Percentiles rank a stretch among this genome's conserved stretches.
Evolutionary conservation across 1,284 basidiomycete species (phyloP).

Genomic region (Naganishia sp.): DNA sequence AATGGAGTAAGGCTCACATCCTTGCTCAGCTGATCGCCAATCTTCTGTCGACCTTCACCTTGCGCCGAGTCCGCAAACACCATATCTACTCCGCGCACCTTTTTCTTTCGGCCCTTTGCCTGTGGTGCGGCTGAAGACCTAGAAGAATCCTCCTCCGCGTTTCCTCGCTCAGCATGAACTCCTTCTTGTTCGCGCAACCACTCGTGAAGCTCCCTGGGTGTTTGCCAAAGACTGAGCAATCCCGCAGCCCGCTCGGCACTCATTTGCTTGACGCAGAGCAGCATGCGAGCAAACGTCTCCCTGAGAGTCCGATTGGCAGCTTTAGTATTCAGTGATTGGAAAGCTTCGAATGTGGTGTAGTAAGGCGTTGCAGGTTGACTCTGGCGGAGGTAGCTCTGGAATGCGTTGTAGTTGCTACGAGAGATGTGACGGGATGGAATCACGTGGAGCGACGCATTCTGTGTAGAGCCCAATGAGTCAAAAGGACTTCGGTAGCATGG

Average conservation of each 20-base stretch:
- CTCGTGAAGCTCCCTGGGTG: conserved; percentile 54
- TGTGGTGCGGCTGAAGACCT: conserved; percentile 3
- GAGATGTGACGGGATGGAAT: conserved; percentile 54
- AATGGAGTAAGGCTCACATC: conserved; percentile 44
- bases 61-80: conserved; percentile 51
- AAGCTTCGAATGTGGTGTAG: conserved; percentile 56
- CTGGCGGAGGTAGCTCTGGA: conserved; percentile 50
- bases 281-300: conserved; percentile 59
- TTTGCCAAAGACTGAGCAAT: conserved; percentile 57
- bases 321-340: conserved; percentile 58
- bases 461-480: not conserved
- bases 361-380: conserved; percentile 45
- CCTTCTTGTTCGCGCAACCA: conserved; percentile 42
- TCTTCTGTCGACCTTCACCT: conserved; percentile 52
- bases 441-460: conserved; percentile 50
- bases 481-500: not conserved
- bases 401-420: conserved; percentile 41
- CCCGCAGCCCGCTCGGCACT: conserved; percentile 58
- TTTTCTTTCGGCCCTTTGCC: conserved; percentile 32
- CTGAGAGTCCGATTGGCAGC: conserved; percentile 54
- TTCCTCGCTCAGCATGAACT: conserved; percentile 31
- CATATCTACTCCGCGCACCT: conserved; percentile 40
- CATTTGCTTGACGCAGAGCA: conserved; percentile 58
- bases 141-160: conserved; percentile 19
- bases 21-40: conserved; percentile 54